These are phyloP conservation scores for Tetrahymena borealis DNA, from an alignment of 73 alveolate species.

Conservation along the genomic window DNA sequence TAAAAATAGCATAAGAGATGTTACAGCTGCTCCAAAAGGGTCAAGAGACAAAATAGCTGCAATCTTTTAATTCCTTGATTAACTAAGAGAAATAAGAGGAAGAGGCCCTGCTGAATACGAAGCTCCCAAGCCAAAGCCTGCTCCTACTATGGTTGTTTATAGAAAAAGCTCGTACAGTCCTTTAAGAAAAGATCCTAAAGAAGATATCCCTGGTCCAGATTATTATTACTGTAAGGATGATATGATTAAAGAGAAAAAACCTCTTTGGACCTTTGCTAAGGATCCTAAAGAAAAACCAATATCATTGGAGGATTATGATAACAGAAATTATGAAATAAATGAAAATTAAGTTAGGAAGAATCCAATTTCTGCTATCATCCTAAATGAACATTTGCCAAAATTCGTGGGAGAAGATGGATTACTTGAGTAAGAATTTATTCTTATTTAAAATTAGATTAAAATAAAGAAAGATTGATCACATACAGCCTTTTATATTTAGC, in stretches of 20 bases:
- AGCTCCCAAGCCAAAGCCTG: background rate
- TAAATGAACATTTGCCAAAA: background rate
- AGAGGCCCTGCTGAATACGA: constrained; percentile 38
- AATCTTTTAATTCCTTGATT: constrained; percentile 8
- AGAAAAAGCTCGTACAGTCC: constrained; percentile 10
- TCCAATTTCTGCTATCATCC: background rate
- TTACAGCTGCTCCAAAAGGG: constrained; percentile 28
- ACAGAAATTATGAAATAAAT: background rate
- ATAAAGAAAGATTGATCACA: no score
- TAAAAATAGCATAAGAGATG: background rate
- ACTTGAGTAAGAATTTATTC: background rate
- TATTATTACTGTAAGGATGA: constrained; percentile 43
- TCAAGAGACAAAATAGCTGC: constrained; percentile 27
- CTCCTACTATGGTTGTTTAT: constrained; percentile 39
- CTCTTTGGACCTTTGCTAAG: constrained; percentile 10
- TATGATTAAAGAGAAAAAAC: constrained; percentile 10
- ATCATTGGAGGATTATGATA: constrained; percentile 26
- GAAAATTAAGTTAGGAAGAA: background rate
- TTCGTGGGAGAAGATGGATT: background rate
- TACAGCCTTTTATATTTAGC: no score
- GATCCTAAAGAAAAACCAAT: constrained; percentile 12
- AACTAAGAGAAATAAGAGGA: constrained; percentile 10
- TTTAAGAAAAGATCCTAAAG: constrained; percentile 26
- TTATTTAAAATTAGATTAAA: no score
- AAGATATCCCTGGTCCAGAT: constrained; percentile 40